Percentiles rank a stretch among this genome's conserved stretches.
Evolutionary conservation across 139 green algal species (phyloP).

Genomic region (Yamagishiella unicocca): DNA sequence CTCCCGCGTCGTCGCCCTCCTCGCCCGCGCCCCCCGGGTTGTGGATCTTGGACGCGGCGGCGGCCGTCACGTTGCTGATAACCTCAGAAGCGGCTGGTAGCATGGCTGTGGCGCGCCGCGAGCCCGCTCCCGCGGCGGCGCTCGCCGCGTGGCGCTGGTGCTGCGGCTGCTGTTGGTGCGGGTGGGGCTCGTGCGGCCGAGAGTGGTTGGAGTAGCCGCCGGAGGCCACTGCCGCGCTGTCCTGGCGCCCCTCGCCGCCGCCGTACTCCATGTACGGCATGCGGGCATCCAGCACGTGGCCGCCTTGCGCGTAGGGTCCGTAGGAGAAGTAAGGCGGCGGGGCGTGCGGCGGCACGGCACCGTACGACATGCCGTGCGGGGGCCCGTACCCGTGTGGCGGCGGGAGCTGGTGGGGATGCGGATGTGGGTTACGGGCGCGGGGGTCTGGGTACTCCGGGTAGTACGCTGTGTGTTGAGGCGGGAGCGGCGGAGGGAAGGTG

Average conservation of each 20-base stretch:
- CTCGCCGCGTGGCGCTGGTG: background rate
- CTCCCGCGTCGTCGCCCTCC: background rate
- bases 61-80: constrained; percentile 14
- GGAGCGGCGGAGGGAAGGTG: too few species aligned
- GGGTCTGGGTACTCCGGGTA: too few species aligned
- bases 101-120: too few species aligned
- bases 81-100: constrained; percentile 7
- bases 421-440: background rate
- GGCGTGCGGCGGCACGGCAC: background rate
- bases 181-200: background rate
- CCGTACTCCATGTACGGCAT: constrained; percentile 21
- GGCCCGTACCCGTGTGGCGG: background rate
- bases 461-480: too few species aligned
- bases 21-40: background rate
- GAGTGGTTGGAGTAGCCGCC: constrained; percentile 5
- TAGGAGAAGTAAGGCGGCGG: background rate
- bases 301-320: background rate
- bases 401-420: background rate
- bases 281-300: too few species aligned
- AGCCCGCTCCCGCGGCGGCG: background rate
- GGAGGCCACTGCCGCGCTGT: background rate
- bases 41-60: background rate
- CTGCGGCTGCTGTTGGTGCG: background rate
- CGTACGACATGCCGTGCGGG: background rate
- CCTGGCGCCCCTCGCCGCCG: background rate